Evolutionary conservation across 2,329 filamentous ascomycete genomes (phyloP).

Genomic region (Colletotrichum musae): DNA sequence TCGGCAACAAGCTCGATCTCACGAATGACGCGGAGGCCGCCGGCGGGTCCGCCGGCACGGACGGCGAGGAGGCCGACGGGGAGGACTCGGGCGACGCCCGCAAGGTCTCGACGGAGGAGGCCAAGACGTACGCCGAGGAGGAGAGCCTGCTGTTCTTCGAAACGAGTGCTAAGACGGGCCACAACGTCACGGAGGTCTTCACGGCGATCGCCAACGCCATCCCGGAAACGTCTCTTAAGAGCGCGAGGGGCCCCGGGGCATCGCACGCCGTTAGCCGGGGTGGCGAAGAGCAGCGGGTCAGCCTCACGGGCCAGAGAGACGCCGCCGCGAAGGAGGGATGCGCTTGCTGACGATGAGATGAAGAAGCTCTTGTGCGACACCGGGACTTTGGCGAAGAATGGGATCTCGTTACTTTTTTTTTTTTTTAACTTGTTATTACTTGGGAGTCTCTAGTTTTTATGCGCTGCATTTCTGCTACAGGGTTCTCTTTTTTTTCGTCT

Average conservation of each 20-base stretch:
- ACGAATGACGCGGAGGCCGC: constrained; percentile 74
- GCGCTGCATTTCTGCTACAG: constrained; percentile 40
- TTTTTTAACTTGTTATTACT: constrained; percentile 19
- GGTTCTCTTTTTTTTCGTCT: constrained; percentile 26
- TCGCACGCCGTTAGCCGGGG: constrained; percentile 71
- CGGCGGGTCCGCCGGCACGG: constrained; percentile 58
- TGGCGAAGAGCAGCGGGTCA: constrained; percentile 80
- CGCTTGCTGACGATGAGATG: constrained; percentile 74
- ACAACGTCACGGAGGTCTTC: constrained; percentile 96
- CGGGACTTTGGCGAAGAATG: constrained; percentile 32
- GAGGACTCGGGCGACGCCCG: constrained; percentile 81
- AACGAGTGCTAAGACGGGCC: constrained; percentile 96
- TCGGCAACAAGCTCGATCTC: constrained; percentile 97
- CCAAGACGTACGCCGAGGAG: constrained; percentile 93
- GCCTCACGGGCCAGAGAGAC: constrained; percentile 81
- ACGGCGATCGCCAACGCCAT: constrained; percentile 98
- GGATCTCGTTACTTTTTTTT: constrained; percentile 4
- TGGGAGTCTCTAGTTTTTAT: constrained; percentile 38
- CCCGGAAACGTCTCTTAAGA: constrained; percentile 96
- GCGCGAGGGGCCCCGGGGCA: constrained; percentile 79
- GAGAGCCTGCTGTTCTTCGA: constrained; percentile 97
- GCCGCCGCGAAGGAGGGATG: constrained; percentile 90
- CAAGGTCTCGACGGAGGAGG: constrained; percentile 92
- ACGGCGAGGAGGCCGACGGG: constrained; percentile 66
- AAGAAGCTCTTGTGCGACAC: constrained; percentile 12